These are phyloP conservation scores for Aspergillus kassunensis DNA, from an alignment of 495 filamentous ascomycete genomes.

Conservation along the genomic window DNA sequence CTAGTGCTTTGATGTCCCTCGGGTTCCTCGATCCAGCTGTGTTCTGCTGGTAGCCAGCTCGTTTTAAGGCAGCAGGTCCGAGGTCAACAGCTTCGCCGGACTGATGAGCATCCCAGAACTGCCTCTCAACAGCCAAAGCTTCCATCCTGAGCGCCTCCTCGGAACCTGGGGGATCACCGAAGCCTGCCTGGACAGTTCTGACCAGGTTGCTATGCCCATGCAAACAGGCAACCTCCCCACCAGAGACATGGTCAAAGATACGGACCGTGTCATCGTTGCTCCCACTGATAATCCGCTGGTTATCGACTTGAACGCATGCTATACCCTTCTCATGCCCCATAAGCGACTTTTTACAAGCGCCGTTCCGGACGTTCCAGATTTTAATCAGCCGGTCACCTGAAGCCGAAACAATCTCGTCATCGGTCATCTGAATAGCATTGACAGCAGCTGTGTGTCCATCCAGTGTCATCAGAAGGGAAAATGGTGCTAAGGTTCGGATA, in stretches of 20 bases:
- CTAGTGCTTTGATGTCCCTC: constrained; percentile 69
- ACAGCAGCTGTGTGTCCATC: constrained; percentile 86
- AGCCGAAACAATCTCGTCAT: constrained; percentile 84
- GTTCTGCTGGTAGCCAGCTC: constrained; percentile 54
- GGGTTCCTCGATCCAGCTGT: constrained; percentile 68
- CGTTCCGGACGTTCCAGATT: constrained; percentile 85
- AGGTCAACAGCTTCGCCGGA: constrained; percentile 50
- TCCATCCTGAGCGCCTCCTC: constrained; percentile 66
- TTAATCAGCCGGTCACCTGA: constrained; percentile 91
- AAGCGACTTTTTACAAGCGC: constrained; percentile 68
- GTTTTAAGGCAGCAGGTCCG: constrained; percentile 39
- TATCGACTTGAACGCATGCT: constrained; percentile 95
- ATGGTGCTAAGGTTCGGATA: constrained; percentile 47
- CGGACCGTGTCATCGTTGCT: constrained; percentile 94
- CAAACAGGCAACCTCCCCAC: constrained; percentile 83
- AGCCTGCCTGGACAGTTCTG: constrained; percentile 89
- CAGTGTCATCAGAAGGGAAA: constrained; percentile 72
- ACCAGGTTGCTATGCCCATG: constrained; percentile 78
- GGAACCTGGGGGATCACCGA: constrained; percentile 80
- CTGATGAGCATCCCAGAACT: constrained; percentile 66
- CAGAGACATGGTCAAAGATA: constrained; percentile 81
- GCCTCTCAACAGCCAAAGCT: constrained; percentile 65
- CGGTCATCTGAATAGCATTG: constrained; percentile 90
- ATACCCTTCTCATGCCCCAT: constrained; percentile 92
- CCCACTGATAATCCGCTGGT: constrained; percentile 91